Percentiles rank a stretch among this genome's conserved stretches.
Evolutionary conservation across 352 stramenopile genomes (phyloP).

Genomic region (Globisporangium sylvaticum): DNA sequence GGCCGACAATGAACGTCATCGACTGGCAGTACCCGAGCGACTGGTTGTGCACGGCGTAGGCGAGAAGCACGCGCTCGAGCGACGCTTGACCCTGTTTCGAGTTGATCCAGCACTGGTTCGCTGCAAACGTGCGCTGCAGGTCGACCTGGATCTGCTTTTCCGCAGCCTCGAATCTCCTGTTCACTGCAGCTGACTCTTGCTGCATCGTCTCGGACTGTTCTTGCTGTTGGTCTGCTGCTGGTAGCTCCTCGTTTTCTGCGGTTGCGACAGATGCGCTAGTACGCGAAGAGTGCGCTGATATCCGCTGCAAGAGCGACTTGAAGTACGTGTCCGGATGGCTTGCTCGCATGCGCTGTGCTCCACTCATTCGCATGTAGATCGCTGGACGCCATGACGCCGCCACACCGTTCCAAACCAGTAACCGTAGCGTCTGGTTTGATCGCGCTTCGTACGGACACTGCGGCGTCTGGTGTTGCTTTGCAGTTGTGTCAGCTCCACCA

Average conservation of each 20-base stretch:
- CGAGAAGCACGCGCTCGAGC: constrained; percentile 65
- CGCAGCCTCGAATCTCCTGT: constrained; percentile 28
- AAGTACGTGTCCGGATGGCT: constrained; percentile 34
- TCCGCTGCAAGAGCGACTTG: constrained; percentile 16
- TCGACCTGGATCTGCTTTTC: constrained; percentile 61
- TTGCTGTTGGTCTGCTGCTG: constrained; percentile 4
- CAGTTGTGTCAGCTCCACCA: not conserved
- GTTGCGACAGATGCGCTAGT: not conserved
- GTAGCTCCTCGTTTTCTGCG: not conserved
- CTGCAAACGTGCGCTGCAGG: constrained; percentile 65
- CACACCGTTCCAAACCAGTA: constrained; percentile 51
- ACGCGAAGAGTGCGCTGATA: not conserved
- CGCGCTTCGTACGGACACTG: constrained; percentile 12
- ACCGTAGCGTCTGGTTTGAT: constrained; percentile 13
- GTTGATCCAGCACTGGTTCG: constrained; percentile 65
- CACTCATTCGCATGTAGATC: constrained; percentile 49
- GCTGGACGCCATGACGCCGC: constrained; percentile 32
- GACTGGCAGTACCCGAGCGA: constrained; percentile 86
- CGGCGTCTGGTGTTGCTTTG: not conserved
- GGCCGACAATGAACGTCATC: constrained; percentile 86
- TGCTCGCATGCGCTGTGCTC: constrained; percentile 21
- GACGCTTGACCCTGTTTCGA: constrained; percentile 32
- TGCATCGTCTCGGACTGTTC: not conserved
- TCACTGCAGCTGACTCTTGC: not conserved
- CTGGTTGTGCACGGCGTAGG: constrained; percentile 78